phyloP scores from a whole-genome alignment of 1,139 yeast genomes.

The Taphrina confusa region DNA sequence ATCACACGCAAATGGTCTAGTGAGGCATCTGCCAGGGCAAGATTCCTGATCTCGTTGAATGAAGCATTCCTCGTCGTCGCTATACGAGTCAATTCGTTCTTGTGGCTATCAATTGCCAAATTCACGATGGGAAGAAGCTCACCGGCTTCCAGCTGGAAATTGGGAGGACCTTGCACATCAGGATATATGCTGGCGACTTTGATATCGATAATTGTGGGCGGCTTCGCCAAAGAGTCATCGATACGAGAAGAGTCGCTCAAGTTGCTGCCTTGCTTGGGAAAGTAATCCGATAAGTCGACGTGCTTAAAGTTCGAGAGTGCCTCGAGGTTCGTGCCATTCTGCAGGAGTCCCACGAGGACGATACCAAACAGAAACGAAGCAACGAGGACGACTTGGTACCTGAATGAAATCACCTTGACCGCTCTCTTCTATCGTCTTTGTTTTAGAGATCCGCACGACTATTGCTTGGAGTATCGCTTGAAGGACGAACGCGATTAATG shows the following conservation, averaged over 20 bases:
- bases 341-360: not conserved
- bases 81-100: slow-evolving; percentile 53
- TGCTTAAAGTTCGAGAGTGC: not conserved
- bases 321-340: slow-evolving; percentile 8
- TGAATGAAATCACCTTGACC: slow-evolving; percentile 10
- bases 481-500: no score
- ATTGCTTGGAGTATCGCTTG: no score
- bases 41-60: slow-evolving; percentile 59
- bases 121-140: not conserved
- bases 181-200: not conserved
- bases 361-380: slow-evolving; percentile 1
- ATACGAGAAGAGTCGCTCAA: no score
- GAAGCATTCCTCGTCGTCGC: slow-evolving; percentile 56
- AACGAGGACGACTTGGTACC: not conserved
- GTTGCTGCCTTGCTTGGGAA: no score
- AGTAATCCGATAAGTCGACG: not conserved
- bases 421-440: no score
- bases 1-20: slow-evolving; percentile 51
- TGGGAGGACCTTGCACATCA: not conserved
- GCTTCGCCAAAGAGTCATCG: no score
- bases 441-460: no score
- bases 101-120: not conserved
- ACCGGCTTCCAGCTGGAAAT: not conserved
- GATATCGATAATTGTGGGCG: not conserved
- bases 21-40: slow-evolving; percentile 44